A percentile compares a stretch with the other conserved stretches of the same genome.
Conservation (phyloP, 805 yeast genomes). For the Kodamaea laetipori region DNA sequence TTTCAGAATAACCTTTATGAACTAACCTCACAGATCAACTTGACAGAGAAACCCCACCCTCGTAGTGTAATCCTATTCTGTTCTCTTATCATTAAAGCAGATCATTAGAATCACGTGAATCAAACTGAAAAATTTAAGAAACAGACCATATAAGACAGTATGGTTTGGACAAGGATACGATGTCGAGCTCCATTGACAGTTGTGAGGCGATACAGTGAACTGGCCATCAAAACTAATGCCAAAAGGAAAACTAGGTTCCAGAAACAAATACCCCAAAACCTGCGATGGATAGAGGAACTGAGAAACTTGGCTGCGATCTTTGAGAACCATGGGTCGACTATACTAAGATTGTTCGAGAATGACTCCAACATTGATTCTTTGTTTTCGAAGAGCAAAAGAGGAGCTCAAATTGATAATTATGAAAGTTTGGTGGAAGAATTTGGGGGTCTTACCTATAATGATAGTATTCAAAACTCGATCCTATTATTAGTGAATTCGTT, state of each 20-base stretch:
- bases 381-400: slow-evolving; percentile 7
- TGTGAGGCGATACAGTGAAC: background rate
- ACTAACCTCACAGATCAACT: no score
- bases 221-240: background rate
- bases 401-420: slow-evolving; percentile 1
- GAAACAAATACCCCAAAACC: slow-evolving; percentile 6
- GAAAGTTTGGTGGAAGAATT: slow-evolving; percentile 1
- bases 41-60: background rate
- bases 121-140: background rate
- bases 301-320: slow-evolving; percentile 17
- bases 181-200: background rate
- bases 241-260: slow-evolving; percentile 9
- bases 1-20: no score
- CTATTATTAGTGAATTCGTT: slow-evolving; percentile 25
- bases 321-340: slow-evolving; percentile 16
- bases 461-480: slow-evolving; percentile 25
- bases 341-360: slow-evolving; percentile 15
- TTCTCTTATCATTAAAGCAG: no score
- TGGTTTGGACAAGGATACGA: background rate
- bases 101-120: background rate
- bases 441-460: slow-evolving; percentile 2
- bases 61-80: background rate
- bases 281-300: slow-evolving; percentile 8
- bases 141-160: background rate
- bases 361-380: slow-evolving; percentile 15